These are phyloP conservation scores for Leishmania lainsoni DNA, from an alignment of 208 protist species.

Conservation along the genomic window DNA sequence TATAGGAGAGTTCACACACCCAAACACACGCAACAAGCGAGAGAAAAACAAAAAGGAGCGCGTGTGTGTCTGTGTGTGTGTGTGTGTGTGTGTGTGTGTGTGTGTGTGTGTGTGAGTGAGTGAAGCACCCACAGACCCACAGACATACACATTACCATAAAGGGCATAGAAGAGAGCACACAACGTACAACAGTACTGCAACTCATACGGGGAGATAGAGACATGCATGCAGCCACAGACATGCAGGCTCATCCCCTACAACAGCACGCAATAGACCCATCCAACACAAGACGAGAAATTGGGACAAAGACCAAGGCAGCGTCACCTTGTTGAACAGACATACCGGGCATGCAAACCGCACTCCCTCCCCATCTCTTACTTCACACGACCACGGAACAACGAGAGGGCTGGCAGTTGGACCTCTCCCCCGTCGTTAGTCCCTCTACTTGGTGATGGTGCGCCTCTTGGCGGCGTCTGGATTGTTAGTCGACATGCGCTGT, in stretches of 20 bases:
- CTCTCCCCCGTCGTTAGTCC: neutral
- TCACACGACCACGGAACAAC: neutral
- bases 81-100: too few relatives aligned
- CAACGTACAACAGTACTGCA: neutral
- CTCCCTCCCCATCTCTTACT: neutral
- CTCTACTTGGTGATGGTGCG: neutral
- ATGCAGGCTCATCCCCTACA: neutral
- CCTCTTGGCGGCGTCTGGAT: conserved; percentile 11
- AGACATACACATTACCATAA: neutral
- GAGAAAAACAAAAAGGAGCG: neutral
- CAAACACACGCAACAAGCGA: neutral
- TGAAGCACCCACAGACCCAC: neutral
- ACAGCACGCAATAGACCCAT: neutral
- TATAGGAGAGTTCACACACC: neutral
- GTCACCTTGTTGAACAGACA: neutral
- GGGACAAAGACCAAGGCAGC: neutral
- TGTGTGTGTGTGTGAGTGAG: too few relatives aligned
- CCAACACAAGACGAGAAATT: neutral
- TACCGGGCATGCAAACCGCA: neutral
- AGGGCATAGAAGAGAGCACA: neutral
- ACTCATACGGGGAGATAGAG: neutral
- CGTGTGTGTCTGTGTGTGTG: too few relatives aligned
- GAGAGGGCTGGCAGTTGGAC: neutral
- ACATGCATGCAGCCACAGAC: neutral
- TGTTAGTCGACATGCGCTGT: conserved; percentile 30